Base-by-base conservation (phyloP, 139 green algal genomes). In the Astrephomene gubernaculifera region DNA sequence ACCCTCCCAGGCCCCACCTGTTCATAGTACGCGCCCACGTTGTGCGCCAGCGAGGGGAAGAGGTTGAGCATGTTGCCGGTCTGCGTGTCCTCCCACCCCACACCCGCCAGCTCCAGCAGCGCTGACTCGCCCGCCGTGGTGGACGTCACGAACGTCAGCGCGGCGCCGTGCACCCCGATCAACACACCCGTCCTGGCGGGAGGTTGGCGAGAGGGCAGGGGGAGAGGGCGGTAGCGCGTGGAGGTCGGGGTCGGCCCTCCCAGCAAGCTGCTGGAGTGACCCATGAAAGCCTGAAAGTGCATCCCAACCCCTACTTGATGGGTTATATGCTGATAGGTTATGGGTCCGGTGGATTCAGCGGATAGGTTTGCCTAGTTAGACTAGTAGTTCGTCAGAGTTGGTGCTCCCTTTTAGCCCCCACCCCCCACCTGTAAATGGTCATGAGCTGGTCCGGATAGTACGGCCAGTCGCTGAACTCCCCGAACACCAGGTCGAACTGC, bases 391-490 rank as follows among this genome's bases (percentile, higher is more conserved):
- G n/a, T n/a, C n/a, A n/a, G n/a, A n/a, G n/a, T n/a, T n/a, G n/a
- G n/a, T n/a, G n/a, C n/a, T n/a, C n/a, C n/a, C n/a, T n/a, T n/a
- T n/a, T n/a, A n/a, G n/a, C n/a, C n/a, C n/a, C n/a, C n/a, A n/a
- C n/a, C n/a, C n/a, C 64, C 25, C 52, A 86, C 80, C 80, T 86
- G 80, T 71, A 86, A 17, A 79, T 57, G 61, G 80, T 79, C 67
- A 79, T 86, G 52, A 86, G 80, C 80, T 86, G 80, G 49, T 86
- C 80, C 12, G 80, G 80, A 45, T 80, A 86, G 80, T 79, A 86
- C 36, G 80, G 80, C 80, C 49, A 69, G 68, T 86, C 80, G 39
- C 80, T 79, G 80, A 86, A 86, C 65, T 86, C 80, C 14, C 80
- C 80, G 29, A 86, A 86, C 44, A 86, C 80, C 33, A 86, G 68